Evolutionary conservation across 176 grass and related monocot genomes (phyloP), one percentile per base, ranked within the genome.

Genomic region (Oryza officinalis): DNA sequence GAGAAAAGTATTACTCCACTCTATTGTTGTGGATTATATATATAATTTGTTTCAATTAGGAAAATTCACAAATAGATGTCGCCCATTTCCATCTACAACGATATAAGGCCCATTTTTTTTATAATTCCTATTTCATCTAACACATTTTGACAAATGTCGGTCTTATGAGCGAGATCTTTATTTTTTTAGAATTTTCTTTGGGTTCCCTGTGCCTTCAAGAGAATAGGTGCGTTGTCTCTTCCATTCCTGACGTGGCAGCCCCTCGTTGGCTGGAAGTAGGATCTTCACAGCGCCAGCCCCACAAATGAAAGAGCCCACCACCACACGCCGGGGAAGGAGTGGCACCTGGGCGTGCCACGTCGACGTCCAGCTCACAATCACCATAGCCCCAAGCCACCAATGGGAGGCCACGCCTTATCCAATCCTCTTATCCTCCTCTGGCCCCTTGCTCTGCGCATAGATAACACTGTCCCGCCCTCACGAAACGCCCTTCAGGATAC

Each of bases 301-400:
- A 57, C 23, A 32, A 0, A 37, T 6, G 3, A 54, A 77, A 38
- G 35, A 77, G 20, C 71, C 5, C 40, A 52, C 27, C 46, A 74
- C 27, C 50, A 41, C 57, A 77, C 54, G 6, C 12, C 13, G 3
- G 10, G n/a, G 3, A 41, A 65, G 59, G 35, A 65, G 76, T 44
- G 75, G 50, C 76, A 27, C 35, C 14, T 6, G 37, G 13, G 1
- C 54, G 0, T 61, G 83, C 92, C 89, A 91, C 80, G 69, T 85
- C 59, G 35, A 59, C 60, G 11, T 28, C 37, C 27, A 78, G 27
- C 22, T 63, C 47, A 68, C n/a, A 32, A 68, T 30, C 67, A 60
- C 89, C 89, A 87, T 89, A 97, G 79, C 94, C 40, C 54, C 70
- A 89, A 81, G 67, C 71, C 81, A 89, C 89, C 94, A 93, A 97